These are phyloP conservation scores for Zygosaccharomyces bailii DNA, from an alignment of 805 yeast genomes.

Conservation along the genomic window DNA sequence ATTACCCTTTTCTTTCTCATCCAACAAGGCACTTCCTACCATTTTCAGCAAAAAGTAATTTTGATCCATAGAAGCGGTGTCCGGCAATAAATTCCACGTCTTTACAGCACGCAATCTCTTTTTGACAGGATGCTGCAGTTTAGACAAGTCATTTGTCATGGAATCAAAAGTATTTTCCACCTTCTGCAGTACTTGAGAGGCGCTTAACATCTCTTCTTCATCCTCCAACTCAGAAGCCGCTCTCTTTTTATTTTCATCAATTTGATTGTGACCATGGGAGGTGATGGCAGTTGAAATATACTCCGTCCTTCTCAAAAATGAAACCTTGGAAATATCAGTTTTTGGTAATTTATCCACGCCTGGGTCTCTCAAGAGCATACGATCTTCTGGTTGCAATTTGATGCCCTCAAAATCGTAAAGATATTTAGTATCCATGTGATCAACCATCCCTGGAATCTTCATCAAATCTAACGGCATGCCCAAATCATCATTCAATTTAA, in stretches of 20 bases:
- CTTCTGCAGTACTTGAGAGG: conserved; percentile 29
- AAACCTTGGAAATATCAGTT: conserved; percentile 44
- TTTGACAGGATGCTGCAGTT: conserved; percentile 74
- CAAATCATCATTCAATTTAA: conserved; percentile 55
- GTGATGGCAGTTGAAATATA: conserved; percentile 63
- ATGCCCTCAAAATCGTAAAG: conserved; percentile 40
- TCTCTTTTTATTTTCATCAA: conserved; percentile 31
- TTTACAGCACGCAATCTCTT: conserved; percentile 67
- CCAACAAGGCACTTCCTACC: conserved; percentile 47
- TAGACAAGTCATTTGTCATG: conserved; percentile 45
- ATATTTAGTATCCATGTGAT: conserved; percentile 49
- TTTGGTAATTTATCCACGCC: conserved; percentile 40
- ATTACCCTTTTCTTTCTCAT: conserved; percentile 34
- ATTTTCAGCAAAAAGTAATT: conserved; percentile 63
- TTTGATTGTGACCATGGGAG: conserved; percentile 35
- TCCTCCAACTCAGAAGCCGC: conserved; percentile 25
- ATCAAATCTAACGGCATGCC: conserved; percentile 80
- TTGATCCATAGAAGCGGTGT: conserved; percentile 85
- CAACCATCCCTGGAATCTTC: conserved; percentile 63
- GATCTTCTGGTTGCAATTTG: conserved; percentile 73
- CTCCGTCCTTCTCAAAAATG: conserved; percentile 93
- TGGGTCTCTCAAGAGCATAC: conserved; percentile 76
- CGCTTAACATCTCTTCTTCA: conserved; percentile 25
- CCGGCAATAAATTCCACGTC: conserved; percentile 83
- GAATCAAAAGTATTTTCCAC: conserved; percentile 78